Evolutionary conservation across 306 rosid genomes (phyloP).

Genomic region (Fagus crenata): DNA sequence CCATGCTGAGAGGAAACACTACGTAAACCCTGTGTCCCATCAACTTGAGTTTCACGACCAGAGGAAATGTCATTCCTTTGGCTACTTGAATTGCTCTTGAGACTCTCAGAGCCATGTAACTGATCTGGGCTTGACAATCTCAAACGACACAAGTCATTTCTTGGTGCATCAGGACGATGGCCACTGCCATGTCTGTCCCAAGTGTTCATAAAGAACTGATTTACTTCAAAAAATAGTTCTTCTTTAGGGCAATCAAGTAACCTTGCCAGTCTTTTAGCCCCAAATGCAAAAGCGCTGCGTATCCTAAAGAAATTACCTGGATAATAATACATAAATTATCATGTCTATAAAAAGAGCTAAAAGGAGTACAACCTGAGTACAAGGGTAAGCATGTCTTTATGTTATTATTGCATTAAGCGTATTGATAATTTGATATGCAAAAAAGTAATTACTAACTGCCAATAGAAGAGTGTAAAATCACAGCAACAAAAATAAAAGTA

Average conservation of each 20-base stretch:
- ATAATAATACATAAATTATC: slow-evolving; percentile 21
- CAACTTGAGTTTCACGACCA: slow-evolving; percentile 45
- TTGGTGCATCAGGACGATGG: slow-evolving; percentile 93
- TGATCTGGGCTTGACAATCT: slow-evolving; percentile 56
- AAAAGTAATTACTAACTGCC: background rate
- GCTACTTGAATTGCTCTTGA: slow-evolving; percentile 37
- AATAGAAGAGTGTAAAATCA: background rate
- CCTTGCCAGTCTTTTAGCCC: slow-evolving; percentile 82
- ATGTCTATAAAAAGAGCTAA: background rate
- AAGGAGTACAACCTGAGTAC: background rate
- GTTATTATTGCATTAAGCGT: background rate
- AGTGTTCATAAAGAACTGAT: slow-evolving; percentile 89
- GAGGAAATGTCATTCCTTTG: slow-evolving; percentile 50
- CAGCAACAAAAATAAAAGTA: background rate
- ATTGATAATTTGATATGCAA: background rate
- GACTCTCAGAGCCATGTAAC: slow-evolving; percentile 53
- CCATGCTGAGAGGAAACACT: slow-evolving; percentile 54
- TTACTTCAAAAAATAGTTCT: slow-evolving; percentile 69
- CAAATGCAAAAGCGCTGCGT: slow-evolving; percentile 98
- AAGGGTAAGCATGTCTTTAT: background rate
- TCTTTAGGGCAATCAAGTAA: slow-evolving; percentile 87
- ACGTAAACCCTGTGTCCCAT: slow-evolving; percentile 38
- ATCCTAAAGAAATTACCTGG: slow-evolving; percentile 97
- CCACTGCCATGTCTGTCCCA: slow-evolving; percentile 99
- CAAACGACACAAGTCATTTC: slow-evolving; percentile 49